Conservation (phyloP, 345 rosid genomes). For the Viola odorata region DNA sequence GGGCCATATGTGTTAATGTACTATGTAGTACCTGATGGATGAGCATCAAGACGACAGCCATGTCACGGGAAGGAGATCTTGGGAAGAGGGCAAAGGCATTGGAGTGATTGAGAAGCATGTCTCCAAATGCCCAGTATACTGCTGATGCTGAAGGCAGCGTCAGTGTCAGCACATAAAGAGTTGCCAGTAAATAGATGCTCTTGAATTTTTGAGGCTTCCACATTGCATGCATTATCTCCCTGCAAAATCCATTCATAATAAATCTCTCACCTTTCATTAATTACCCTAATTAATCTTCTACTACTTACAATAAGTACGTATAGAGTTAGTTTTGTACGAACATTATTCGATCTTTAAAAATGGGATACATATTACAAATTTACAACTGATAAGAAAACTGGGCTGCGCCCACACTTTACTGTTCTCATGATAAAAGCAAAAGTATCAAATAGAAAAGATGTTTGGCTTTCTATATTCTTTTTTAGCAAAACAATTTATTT, state of each 20-base stretch:
- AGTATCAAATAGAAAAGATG: conserved; percentile 26
- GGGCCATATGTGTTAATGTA: too few species aligned
- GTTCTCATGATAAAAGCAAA: conserved; percentile 34
- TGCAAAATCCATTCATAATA: conserved; percentile 18
- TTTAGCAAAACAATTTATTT: too few species aligned
- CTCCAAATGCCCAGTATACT: conserved; percentile 98
- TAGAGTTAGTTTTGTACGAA: too few species aligned
- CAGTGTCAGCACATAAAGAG: conserved; percentile 81
- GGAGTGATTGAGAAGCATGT: conserved; percentile 89
- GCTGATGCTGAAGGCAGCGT: conserved; percentile 95
- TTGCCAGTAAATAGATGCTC: conserved; percentile 79
- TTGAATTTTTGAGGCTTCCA: conserved; percentile 99
- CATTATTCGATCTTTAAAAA: too few species aligned
- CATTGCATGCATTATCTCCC: conserved; percentile 99
- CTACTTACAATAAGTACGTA: too few species aligned
- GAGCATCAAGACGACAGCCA: conserved; percentile 92
- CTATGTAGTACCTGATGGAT: conserved; percentile 69
- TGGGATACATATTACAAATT: too few species aligned
- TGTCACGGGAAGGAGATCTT: conserved; percentile 59
- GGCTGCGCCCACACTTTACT: not conserved
- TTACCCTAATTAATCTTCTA: too few species aligned
- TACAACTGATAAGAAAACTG: conserved; percentile 6
- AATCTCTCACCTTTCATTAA: too few species aligned
- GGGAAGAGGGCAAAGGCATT: conserved; percentile 95
- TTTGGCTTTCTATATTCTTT: conserved; percentile 34